Percentiles rank a stretch among this genome's conserved stretches.
These are phyloP conservation scores for Penicillium diatomitis DNA, from an alignment of 495 filamentous ascomycete genomes.

Conservation along the genomic window DNA sequence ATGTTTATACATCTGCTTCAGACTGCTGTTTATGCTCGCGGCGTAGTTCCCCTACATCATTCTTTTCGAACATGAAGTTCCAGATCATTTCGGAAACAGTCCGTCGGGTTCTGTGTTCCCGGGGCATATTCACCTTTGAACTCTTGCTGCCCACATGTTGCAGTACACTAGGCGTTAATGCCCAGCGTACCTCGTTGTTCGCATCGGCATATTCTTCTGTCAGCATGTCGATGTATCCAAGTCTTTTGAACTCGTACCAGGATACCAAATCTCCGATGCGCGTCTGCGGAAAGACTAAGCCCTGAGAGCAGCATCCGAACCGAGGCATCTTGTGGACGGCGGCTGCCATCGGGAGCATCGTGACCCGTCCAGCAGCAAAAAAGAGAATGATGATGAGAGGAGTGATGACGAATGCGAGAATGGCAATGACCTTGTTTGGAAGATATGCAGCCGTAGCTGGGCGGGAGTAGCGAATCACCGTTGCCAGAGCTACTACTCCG, in stretches of 20 bases:
- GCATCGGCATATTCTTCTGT: slow-evolving; percentile 36
- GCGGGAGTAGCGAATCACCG: too few species aligned
- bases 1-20: too few species aligned
- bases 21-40: not conserved
- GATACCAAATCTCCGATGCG: not conserved
- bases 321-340: too few species aligned
- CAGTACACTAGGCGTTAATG: slow-evolving; percentile 37
- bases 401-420: too few species aligned
- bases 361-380: too few species aligned
- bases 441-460: too few species aligned
- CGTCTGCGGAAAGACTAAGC: not conserved
- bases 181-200: slow-evolving; percentile 31
- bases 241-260: not conserved
- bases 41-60: not conserved
- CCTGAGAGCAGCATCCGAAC: too few species aligned
- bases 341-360: too few species aligned
- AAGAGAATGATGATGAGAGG: too few species aligned
- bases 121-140: slow-evolving; percentile 5
- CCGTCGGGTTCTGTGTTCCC: not conserved
- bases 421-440: too few species aligned
- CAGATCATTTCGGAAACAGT: not conserved
- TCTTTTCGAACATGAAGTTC: not conserved
- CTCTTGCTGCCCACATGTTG: slow-evolving; percentile 38
- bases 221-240: slow-evolving; percentile 28
- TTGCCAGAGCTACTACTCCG: too few species aligned